Evolutionary conservation across 1,139 yeast species (phyloP), one percentile per base, ranked within the genome.

Genomic region (Chernovozyma aurita): DNA sequence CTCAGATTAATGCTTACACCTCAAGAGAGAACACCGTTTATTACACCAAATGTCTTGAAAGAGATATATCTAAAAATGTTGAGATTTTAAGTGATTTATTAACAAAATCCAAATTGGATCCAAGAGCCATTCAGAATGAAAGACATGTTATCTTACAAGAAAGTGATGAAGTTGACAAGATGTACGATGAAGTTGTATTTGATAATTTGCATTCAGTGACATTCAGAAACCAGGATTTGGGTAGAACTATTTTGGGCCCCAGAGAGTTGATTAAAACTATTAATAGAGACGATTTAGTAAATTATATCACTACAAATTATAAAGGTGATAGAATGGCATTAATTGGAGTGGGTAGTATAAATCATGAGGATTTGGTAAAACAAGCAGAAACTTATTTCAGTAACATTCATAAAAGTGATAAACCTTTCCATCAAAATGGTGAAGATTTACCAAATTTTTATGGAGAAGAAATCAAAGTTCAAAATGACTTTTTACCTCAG

Each of bases 201-300:
- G 99, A 92, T 63, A 95, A 94, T 61, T 70, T 92, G 40, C 99
- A 92, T 63, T 87, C 95, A 30, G 87, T 90, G 22, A 90, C 95
- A 7, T 92, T 78, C 67, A 85, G 78, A 57, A 81, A 78, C 46
- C 98, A 94, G 61, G 95, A 96, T 36, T 72, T 92, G 46, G 99
- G 98, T 18, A 80, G 97, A 62, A 94, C 98, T n/a, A 92, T 92
- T 43, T 69, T 92, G 44, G 99, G 99, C 1, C 98, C 99, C 16
- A 75, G 90, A 43, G 87, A 85, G 44, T 82, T 88, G 61, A 92
- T 92, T 53, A 76, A 78, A 55, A 78, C 90, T 32, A 87, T 92
- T 47, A 72, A 83, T 47, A 74, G 87, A 54, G 65, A 72, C 12
- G 96, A 94, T 56, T 72, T 92, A 56, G 78, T 76, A 40, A 73